Evolutionary conservation across 192 early-diverging fungal genomes (phyloP), one percentile per base, ranked within the genome.

Genomic region (Entomortierella parvispora): DNA sequence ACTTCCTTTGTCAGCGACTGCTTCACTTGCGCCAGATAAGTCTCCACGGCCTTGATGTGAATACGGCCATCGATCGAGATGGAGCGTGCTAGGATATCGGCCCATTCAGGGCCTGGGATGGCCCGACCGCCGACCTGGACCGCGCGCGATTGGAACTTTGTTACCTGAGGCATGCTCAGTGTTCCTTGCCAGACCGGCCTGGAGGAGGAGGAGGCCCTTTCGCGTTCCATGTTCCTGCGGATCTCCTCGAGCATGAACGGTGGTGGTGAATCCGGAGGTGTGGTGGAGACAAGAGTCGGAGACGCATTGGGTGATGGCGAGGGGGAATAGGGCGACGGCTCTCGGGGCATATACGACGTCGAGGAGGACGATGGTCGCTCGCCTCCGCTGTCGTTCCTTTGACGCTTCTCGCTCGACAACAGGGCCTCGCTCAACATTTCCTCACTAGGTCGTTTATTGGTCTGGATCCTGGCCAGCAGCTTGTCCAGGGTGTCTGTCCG

Each of bases 1-100:
- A 94, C 64, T 40, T 91, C 87, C 62, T 90, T 91, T 25, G 77
- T 83, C 11, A 74, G 51, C 5, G 81, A 83, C 29, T 81, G 71
- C 28, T 82, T 64, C 33, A 83, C 84, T 48, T 91, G 86, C 10
- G 62, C 51, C 26, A 93, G 62, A 62, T 94, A 94, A 28, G 58
- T 79, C n/a, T 80, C 79, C 0, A 86, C 87, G 7, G 82, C 62
- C 9, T 71, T 62, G 8, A 66, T 51, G 15, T 83, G 78, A 51
- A 94, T 86, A 10, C 92, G 86, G 3, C 93, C 93, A 42, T 92
- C 91, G 26, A 93, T 83, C 18, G 69, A 76, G 20, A 94, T 79
- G 0, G 68, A 78, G 10, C 82, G 71, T 9, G 91, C 80, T 14
- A 94, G 67, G 17, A 90, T 55, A 50, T 88, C 83, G 34, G 79